Base-by-base conservation (phyloP, 83 land plant genomes). In the Larix sibirica region DNA sequence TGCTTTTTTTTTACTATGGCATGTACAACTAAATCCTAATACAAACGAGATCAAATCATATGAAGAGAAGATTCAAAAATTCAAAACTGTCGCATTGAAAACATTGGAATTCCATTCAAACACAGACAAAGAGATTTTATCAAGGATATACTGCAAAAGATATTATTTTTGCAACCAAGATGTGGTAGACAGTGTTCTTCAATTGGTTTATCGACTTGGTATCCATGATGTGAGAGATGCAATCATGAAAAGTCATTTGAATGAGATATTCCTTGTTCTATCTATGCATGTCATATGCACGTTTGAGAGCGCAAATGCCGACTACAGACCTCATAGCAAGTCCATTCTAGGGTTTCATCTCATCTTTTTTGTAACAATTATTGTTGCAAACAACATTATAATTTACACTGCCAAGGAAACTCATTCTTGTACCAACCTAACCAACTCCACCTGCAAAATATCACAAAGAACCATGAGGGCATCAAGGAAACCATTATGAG, bases 181-280 rank as follows among this genome's bases (percentile, higher is more conserved):
- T 40, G 76, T 38, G 38, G 50, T 40, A 38, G 54, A 71, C 42
- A 12, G 38, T 18, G 54, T 40, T 31, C 36, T 38, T 71, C 10
- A 71, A 6, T 40, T 71, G 6, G 76, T 23, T 33, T 17, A 71
- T 71, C 2, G 18, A 40, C 18, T 71, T 21, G 76, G 76, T 9
- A 71, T 71, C 9, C 54, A 71, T 38, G 76, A 71, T 71, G n/a
- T 71, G 23, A 71, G 18, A 40, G 44, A 71, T 71, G 76, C 76
- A 71, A 71, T 71, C 36, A 6, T 71, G 3, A 18, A 0, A 21
- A 40, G 17, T 40, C 18, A 47, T 40, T 40, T 71, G 50, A 71
- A 40, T 36, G 50, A 71, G 8, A 68, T 16, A 68, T 0, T 12
- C 18, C 1, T 47, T 17, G 1, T 20, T 10, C 21, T 3, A 0